Conservation (phyloP, 1,139 yeast genomes). For the Protomyces inouyei region DNA sequence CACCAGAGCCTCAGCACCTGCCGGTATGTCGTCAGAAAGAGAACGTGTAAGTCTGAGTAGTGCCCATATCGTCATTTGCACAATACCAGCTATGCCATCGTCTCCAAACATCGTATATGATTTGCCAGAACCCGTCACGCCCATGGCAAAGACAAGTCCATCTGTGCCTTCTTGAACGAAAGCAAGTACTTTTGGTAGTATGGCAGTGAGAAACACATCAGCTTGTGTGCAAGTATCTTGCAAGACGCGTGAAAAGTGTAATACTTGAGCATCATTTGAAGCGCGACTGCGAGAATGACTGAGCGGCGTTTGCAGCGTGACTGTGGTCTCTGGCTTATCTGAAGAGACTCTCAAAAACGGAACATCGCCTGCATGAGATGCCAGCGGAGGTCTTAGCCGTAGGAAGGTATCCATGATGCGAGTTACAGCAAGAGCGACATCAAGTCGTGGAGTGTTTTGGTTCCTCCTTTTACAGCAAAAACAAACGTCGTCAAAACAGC, state of each 20-base stretch:
- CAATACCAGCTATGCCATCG: conserved; percentile 36
- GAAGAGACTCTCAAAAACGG: not conserved
- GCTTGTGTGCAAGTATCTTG: not conserved
- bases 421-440: too few species aligned
- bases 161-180: conserved; percentile 35
- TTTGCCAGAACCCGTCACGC: conserved; percentile 52
- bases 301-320: not conserved
- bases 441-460: not conserved
- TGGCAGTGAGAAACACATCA: conserved; percentile 1
- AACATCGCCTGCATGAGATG: not conserved
- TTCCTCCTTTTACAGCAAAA: not conserved
- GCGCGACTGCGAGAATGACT: not conserved
- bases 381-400: not conserved
- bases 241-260: not conserved
- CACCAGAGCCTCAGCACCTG: not conserved
- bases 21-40: not conserved
- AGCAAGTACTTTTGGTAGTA: not conserved
- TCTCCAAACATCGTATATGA: conserved; percentile 38
- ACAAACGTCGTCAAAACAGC: too few species aligned
- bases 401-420: not conserved
- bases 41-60: conserved; percentile 41
- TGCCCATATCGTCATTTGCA: conserved; percentile 41
- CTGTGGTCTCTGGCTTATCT: not conserved
- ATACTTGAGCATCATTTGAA: not conserved
- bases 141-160: conserved; percentile 46